Base-by-base conservation (phyloP, 1,284 basidiomycete genomes). In the Pseudozyma sp. region DNA sequence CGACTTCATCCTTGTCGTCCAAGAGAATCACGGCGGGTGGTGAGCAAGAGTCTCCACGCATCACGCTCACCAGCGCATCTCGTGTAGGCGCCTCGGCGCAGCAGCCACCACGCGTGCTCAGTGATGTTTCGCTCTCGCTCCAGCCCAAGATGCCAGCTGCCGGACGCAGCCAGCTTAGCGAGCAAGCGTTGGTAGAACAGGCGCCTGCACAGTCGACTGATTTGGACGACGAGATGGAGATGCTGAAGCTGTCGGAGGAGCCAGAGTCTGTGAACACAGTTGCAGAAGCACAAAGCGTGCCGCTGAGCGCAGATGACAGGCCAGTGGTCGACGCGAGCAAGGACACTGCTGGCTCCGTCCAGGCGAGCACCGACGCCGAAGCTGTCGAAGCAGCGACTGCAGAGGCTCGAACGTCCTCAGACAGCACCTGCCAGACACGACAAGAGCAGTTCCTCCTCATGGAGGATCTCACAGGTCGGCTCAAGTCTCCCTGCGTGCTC, bases 401-500 rank as follows among this genome's bases (percentile, higher is more conserved):
- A 19, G 45, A 54, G 14, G 40, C 46, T 24, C 51, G 14, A 0
- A 29, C 46, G 11, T 54, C 55, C 1, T 48, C 50, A 0, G 62
- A 65, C 46, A 45, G 62, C 55, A 39, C 56, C 17, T 51, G 60
- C n/a, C 71, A 72, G 39, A 65, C 92, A 14, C 90, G 95, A 16
- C 94, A 97, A 85, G 94, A 97, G 84, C 92, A 98, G 82, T 99
- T 99, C 85, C 94, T 99, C 77, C 88, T 99, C 70, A 96, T 99
- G 93, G 96, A 99, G 85, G 97, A 99, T 83, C 87, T 99, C 46
- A 99, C 96, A 1, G 97, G 97, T 19, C 88, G 92, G n/a, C 86
- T 98, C 77, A 95, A 92, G 84, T 90, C 90, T 54, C 94, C 97
- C 4, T 99, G 96, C 82, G 97, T 99, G 44, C 89, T 99, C 74